Evolutionary conservation across 176 grass and related monocot species (phyloP).

Genomic region (Olyra latifolia): DNA sequence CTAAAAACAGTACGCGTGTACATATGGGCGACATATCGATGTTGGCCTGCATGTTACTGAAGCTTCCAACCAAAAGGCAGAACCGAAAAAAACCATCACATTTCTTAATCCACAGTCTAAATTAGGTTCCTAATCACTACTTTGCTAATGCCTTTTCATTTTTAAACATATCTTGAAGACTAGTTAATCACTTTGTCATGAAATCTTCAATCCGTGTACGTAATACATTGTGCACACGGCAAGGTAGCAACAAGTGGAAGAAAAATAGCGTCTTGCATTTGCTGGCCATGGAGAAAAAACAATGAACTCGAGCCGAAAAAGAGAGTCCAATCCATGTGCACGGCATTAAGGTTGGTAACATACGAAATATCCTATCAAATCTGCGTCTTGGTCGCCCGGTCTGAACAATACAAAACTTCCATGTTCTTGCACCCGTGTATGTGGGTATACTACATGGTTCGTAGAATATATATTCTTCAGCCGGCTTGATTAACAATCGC

Average conservation of each 20-base stretch:
- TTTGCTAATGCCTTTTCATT: not conserved
- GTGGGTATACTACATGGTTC: not conserved
- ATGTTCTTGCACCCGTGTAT: conserved; percentile 20
- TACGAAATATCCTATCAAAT: conserved; percentile 28
- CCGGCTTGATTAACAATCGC: conserved; percentile 12
- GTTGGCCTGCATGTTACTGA: conserved; percentile 35
- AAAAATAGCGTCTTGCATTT: conserved; percentile 12
- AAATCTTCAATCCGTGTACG: conserved; percentile 6
- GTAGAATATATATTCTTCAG: conserved; percentile 29
- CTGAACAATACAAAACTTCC: not conserved
- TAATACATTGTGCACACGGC: conserved; percentile 1
- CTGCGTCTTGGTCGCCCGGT: not conserved
- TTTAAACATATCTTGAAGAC: not conserved
- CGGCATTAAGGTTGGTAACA: conserved; percentile 35
- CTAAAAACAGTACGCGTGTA: not conserved
- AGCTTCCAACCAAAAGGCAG: conserved; percentile 34
- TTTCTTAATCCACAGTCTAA: conserved; percentile 24
- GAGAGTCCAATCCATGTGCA: conserved; percentile 36
- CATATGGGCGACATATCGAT: not conserved
- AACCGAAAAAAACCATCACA: not conserved
- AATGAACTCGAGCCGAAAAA: conserved; percentile 22
- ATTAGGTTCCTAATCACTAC: conserved; percentile 10
- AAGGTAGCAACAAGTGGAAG: not conserved
- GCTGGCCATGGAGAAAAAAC: not conserved
- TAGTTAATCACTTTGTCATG: not conserved